Evolutionary conservation across 371 early-diverging fungal species (phyloP).

Genomic region (Zychaea mexicana): DNA sequence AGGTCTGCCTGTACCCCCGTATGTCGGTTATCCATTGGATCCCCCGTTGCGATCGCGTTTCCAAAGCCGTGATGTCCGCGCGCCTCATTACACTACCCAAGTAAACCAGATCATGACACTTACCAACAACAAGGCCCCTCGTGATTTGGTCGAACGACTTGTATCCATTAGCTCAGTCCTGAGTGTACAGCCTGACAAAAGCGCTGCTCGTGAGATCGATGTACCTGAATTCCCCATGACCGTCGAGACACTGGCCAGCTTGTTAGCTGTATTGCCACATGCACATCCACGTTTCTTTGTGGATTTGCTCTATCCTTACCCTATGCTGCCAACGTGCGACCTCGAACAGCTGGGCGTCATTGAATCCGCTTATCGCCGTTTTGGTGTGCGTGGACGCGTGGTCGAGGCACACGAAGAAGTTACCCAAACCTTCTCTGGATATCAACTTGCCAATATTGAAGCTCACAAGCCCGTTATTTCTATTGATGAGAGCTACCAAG

Average conservation of each 20-base stretch:
- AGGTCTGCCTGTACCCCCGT: conserved; percentile 79
- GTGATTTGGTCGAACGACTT: conserved; percentile 57
- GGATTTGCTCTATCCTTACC: conserved; percentile 72
- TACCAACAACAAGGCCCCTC: conserved; percentile 26
- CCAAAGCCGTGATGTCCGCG: conserved; percentile 68
- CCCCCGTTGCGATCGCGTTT: conserved; percentile 86
- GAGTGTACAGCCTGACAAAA: conserved; percentile 46
- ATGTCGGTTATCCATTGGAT: conserved; percentile 80
- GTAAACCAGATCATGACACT: conserved; percentile 50
- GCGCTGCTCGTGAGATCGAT: conserved; percentile 47
- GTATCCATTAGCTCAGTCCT: conserved; percentile 68
- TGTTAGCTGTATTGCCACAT: conserved; percentile 54
- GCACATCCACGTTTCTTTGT: conserved; percentile 61
- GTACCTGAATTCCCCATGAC: conserved; percentile 77
- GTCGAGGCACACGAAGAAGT: conserved; percentile 48
- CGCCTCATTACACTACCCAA: conserved; percentile 65
- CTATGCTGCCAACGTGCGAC: conserved; percentile 62
- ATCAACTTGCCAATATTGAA: conserved; percentile 46
- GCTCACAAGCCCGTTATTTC: conserved; percentile 22
- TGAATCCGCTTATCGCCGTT: conserved; percentile 72
- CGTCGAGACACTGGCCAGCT: conserved; percentile 54
- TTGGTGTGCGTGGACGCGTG: conserved; percentile 56
- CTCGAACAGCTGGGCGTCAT: conserved; percentile 67
- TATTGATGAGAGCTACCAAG: conserved; percentile 32
- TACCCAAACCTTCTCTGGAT: conserved; percentile 62